Base-by-base conservation (phyloP, 176 grass and related monocot species). In the Zizania latifolia region DNA sequence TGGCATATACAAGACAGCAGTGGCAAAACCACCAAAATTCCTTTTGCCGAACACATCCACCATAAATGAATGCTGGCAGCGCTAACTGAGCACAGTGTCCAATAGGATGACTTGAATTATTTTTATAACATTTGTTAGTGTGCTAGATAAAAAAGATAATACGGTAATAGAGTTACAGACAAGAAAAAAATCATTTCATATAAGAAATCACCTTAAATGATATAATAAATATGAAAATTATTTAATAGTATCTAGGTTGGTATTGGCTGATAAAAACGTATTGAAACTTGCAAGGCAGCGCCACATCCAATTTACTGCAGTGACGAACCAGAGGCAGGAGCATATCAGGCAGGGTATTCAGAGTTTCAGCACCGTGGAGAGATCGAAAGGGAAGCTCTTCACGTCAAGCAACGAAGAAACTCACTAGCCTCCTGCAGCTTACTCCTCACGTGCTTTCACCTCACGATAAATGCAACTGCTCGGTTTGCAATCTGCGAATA, bases 241-340 rank as follows among this genome's bases (percentile, higher is more conserved):
- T n/a, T n/a, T n/a, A n/a, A n/a, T n/a, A n/a, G n/a, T n/a, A n/a
- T n/a, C n/a, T n/a, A n/a, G n/a, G n/a, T n/a, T n/a, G n/a, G n/a
- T n/a, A n/a, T n/a, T n/a, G n/a, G n/a, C n/a, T n/a, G n/a, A n/a
- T n/a, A 31, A 72, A 15, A 30, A 32, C 17, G 53, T 46, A 14
- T 33, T 9, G 16, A 37, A 83, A 46, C 62, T 28, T 76, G 72
- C 72, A 69, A 27, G 72, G 72, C 81, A 24, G 62, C 4, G 82
- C n/a, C 73, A 64, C 65, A 13, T 78, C 82, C 68, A 62, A 70
- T 69, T 41, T 75, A 62, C 33, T 26, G 68, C 82, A 84, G 65
- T 71, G 8, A 35, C 30, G 28, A 71, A 34, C 34, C 61, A 59
- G 55, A 63, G 32, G 5, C 64, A 55, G 19, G 65, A 23, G 24